Evolutionary conservation across 2,329 filamentous ascomycete species (phyloP).

Genomic region (Aurifilum marmelostoma): DNA sequence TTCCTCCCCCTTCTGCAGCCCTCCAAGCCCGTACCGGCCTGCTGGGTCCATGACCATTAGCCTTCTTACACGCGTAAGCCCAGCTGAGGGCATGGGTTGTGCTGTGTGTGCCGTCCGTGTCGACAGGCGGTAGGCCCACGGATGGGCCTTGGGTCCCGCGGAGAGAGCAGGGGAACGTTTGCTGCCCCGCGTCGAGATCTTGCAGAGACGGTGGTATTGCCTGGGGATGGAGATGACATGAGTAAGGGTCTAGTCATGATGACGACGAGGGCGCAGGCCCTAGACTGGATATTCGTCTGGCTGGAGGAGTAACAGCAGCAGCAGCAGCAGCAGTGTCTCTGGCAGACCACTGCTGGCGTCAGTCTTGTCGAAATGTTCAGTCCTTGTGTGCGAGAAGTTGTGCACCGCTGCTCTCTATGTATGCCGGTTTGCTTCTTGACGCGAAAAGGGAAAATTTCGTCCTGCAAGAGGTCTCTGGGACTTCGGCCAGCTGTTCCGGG

Average conservation of each 20-base stretch:
- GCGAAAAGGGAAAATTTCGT: background rate
- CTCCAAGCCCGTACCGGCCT: constrained; percentile 17
- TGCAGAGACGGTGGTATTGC: background rate
- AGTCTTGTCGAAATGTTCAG: background rate
- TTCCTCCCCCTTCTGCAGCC: constrained; percentile 11
- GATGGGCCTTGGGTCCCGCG: background rate
- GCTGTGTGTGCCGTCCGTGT: background rate
- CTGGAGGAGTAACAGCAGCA: background rate
- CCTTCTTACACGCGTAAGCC: constrained; percentile 4
- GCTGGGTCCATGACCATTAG: constrained; percentile 11
- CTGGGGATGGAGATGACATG: background rate
- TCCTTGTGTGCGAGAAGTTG: background rate
- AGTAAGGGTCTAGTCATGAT: background rate
- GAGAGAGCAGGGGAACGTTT: background rate
- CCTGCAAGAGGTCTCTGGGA: constrained; percentile 3
- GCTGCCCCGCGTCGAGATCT: background rate
- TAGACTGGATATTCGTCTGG: background rate
- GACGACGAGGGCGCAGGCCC: background rate
- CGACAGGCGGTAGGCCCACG: background rate
- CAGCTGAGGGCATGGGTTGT: constrained; percentile 1
- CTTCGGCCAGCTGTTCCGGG: constrained; percentile 14
- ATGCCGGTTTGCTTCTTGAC: background rate
- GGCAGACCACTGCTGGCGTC: background rate
- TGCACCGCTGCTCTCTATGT: background rate
- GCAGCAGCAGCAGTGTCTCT: background rate